Base-by-base conservation (phyloP, 805 yeast species). In the Candida coquimbonensis region DNA sequence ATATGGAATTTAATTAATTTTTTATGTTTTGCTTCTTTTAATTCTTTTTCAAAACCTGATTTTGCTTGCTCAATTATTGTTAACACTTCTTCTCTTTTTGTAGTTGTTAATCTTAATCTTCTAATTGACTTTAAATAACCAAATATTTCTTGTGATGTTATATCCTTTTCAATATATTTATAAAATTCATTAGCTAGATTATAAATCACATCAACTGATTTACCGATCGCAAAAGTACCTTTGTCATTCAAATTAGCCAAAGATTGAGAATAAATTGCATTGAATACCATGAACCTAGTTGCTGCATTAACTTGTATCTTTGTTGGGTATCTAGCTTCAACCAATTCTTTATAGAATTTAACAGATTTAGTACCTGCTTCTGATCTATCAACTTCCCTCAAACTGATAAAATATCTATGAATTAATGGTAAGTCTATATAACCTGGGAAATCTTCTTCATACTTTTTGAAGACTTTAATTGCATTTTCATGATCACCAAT, bases 41-140 rank as follows among this genome's bases (percentile, higher is more conserved):
- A 32, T 32, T 53, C 55, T n/a, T 44, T 35, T 13, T 49, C 45
- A n/a, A 47, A 49, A 25, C 36, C 43, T 21, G 42, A 36, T 37
- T 49, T 51, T 8, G 49, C 48, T 25, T n/a, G 9, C 11, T 32
- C 43, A 14, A 51, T 49, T 9, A 47, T 41, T 17, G 48, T 17
- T 24, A 57, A 26, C 2, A 54, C 53, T 1, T 38, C 38, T 7
- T 45, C 44, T 37, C 57, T 51, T 36, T 49, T 55, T 17, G 45
- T 47, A 8, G 42, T 49, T 4, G 50, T 44, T 16, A 57, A 25
- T n/a, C 58, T 51, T 8, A 57, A 36, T 39, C 55, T 50, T 48
- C 56, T 54, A n/a, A 57, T 25, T 2, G 60, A 46, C 29, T 57
- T 56, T 14, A 53, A 42, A 38, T 52, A 57, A 1, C 61, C 61